Conservation (phyloP, 1,284 basidiomycete genomes). For the Ceratorhiza oryzae-sativae region DNA sequence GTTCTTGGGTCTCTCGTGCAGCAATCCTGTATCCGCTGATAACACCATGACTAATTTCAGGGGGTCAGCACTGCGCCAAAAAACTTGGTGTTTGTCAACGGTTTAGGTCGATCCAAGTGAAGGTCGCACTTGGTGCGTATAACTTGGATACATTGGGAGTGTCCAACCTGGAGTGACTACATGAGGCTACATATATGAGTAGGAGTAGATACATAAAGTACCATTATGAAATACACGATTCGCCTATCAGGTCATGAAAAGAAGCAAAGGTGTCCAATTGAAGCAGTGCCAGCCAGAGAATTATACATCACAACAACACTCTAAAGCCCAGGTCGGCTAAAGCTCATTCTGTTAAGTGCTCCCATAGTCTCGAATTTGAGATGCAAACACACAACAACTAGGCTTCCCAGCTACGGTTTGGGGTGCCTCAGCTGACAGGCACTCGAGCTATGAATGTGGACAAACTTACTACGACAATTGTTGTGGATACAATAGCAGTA, state of each 20-base stretch:
- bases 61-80: too few relatives aligned
- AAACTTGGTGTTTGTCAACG: too few relatives aligned
- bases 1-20: not conserved
- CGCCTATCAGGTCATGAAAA: too few relatives aligned
- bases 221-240: too few relatives aligned
- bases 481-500: slow-evolving; percentile 18
- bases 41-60: not conserved
- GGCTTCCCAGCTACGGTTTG: not conserved
- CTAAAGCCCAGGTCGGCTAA: slow-evolving; percentile 8
- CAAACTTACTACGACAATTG: slow-evolving; percentile 4
- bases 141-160: too few relatives aligned
- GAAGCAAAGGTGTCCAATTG: not conserved
- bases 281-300: too few relatives aligned
- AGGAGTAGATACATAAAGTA: too few relatives aligned
- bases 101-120: too few relatives aligned
- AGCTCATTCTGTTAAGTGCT: slow-evolving; percentile 13
- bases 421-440: not conserved
- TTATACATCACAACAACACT: not conserved
- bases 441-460: not conserved
- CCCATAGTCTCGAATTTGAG: slow-evolving; percentile 32
- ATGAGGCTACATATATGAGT: too few relatives aligned
- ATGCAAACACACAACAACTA: slow-evolving; percentile 12
- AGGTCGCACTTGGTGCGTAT: too few relatives aligned
- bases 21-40: too few relatives aligned
- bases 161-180: too few relatives aligned